Base-by-base conservation (phyloP, 148 eudicot genomes). In the Nyssa sinensis region DNA sequence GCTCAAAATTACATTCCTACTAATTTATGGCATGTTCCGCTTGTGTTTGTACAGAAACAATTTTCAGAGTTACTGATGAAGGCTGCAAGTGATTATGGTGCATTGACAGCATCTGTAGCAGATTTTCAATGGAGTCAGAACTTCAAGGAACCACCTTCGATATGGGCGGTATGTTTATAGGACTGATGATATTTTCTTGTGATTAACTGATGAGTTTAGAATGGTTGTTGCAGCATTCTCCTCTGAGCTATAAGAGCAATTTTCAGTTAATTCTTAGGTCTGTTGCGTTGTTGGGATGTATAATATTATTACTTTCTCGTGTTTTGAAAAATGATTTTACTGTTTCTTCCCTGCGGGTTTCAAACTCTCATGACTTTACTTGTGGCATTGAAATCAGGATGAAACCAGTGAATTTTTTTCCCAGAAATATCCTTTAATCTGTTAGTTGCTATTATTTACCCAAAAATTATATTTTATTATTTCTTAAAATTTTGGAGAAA, bases 71-170 rank as follows among this genome's bases (percentile, higher is more conserved):
- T 95, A 66, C 80, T 95, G 33, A 95, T 92, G 99, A 95, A 89
- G 85, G 97, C 99, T 68, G 99, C 99, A 13, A 92, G 93, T 84
- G 99, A 95, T 88, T 95, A 95, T 85, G 99, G 99, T 68, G 88
- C 94, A 58, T 84, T 95, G 81, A 92, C 99, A 35, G 86, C 97
- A 51, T 92, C 99, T 10, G 92, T 95, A 80, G 83, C 93, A 39
- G 99, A 92, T 82, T 68, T 61, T 33, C 17, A 44, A 44, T 44
- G 51, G 51, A 44, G 51, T 44, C 17, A 11, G 1, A 44, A 14
- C 51, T 44, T 44, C 51, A 44, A 44, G 51, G 51, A 44, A 13
- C 51, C 19, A 6, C 51, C 51, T 44, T 44, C 80, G 16, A 66
- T 77, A 32, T 77, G 80, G 80, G 80, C 75, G 80, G 80, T 77